Percentiles rank a stretch among this genome's conserved stretches.
phyloP scores from a whole-genome alignment of 2,329 filamentous ascomycete species.

The Aspergillus carbonarius region DNA sequence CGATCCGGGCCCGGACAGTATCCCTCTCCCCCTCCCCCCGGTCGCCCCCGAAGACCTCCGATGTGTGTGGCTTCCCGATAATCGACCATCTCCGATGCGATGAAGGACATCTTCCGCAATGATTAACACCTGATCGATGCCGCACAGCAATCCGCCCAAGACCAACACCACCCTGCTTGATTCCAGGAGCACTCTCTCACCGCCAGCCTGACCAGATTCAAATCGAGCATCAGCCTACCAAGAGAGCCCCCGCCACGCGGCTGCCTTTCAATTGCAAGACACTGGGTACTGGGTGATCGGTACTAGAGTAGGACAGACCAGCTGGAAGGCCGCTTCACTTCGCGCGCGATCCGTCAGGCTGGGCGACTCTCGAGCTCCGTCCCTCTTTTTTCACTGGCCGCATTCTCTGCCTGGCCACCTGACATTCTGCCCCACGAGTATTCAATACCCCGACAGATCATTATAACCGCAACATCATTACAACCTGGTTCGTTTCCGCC shows the following conservation, averaged over 20 bases:
- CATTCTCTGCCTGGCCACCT: neutral
- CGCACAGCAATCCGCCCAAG: too few species aligned
- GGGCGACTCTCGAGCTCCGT: neutral
- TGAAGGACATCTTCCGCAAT: constrained; percentile 15
- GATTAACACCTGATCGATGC: constrained; percentile 9
- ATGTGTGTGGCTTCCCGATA: constrained; percentile 9
- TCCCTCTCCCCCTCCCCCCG: neutral
- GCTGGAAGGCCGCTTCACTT: neutral
- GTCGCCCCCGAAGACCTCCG: neutral
- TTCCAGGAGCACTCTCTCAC: too few species aligned
- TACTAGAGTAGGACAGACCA: neutral
- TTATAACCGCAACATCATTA: neutral
- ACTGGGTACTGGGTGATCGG: neutral
- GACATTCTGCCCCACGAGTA: too few species aligned
- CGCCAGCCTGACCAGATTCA: too few species aligned
- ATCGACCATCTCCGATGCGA: constrained; percentile 16
- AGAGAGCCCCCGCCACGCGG: too few species aligned
- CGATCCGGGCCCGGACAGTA: neutral
- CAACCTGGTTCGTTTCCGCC: neutral
- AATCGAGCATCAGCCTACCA: too few species aligned
- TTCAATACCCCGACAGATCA: too few species aligned
- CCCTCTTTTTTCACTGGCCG: neutral
- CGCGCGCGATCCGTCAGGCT: neutral
- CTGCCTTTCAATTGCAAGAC: neutral
- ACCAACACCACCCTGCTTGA: too few species aligned